phyloP scores from a whole-genome alignment of 176 grass and related monocot genomes.

The Echinochloa phyllopogon region DNA sequence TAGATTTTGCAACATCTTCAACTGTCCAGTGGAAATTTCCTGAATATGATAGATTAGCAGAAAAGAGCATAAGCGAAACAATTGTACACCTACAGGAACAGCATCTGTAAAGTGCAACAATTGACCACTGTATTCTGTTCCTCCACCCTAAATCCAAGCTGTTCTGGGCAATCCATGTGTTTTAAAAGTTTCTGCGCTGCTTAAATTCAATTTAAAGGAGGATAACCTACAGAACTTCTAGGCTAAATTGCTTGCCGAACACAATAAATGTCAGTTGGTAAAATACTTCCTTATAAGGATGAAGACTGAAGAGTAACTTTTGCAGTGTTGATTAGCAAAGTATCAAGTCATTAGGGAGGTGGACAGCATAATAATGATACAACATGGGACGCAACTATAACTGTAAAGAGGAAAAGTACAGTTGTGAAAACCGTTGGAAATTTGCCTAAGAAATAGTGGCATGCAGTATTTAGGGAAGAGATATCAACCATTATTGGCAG shows the following conservation, averaged over 20 bases:
- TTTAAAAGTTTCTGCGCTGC: not conserved
- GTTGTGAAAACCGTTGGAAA: constrained; percentile 6
- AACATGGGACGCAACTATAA: not conserved
- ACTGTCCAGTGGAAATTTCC: constrained; percentile 98
- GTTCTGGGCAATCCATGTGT: not conserved
- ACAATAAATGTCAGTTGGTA: not conserved
- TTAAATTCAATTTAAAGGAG: not conserved
- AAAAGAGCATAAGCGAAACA: constrained; percentile 34
- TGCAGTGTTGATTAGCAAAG: constrained; percentile 2
- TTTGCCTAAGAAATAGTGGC: not conserved
- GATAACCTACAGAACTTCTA: not conserved
- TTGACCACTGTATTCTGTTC: not conserved
- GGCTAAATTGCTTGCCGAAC: not conserved
- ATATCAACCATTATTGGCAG: not conserved
- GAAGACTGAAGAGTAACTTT: not conserved
- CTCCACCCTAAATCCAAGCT: constrained; percentile 3
- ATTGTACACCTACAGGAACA: not conserved
- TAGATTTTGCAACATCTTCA: constrained; percentile 94
- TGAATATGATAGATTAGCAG: constrained; percentile 27
- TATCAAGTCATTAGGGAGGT: constrained; percentile 12
- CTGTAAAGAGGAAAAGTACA: not conserved
- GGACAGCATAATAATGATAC: not conserved
- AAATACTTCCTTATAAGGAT: not conserved
- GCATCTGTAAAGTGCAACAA: constrained; percentile 1
- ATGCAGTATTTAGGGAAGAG: too few relatives aligned